Evolutionary conservation across 805 yeast species (phyloP).

Genomic region (Clavispora asparagi): DNA sequence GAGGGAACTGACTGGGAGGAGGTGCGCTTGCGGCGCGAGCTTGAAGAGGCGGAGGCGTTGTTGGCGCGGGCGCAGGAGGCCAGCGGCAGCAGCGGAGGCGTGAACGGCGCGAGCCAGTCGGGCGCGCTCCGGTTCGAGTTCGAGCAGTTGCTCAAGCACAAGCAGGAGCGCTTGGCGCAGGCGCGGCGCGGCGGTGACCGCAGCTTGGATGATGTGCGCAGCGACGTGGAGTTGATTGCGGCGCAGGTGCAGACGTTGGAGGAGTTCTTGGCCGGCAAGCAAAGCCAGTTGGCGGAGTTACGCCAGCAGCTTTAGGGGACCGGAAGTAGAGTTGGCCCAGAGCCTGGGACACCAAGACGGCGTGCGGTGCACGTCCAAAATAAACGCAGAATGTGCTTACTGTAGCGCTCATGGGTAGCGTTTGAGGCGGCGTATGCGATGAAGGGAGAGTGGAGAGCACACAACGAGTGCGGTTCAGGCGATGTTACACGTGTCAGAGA

Average conservation of each 20-base stretch:
- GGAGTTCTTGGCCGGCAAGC: conserved; percentile 58
- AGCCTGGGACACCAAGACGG: too few relatives aligned
- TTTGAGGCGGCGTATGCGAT: too few relatives aligned
- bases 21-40: conserved; percentile 73
- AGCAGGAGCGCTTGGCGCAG: conserved; percentile 50
- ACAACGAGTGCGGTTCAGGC: too few relatives aligned
- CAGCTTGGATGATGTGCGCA: conserved; percentile 48
- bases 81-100: not conserved
- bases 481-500: too few relatives aligned
- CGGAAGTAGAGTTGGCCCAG: too few relatives aligned
- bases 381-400: too few relatives aligned
- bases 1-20: conserved; percentile 92
- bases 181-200: conserved; percentile 12
- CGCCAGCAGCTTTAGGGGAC: conserved; percentile 5
- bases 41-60: conserved; percentile 67
- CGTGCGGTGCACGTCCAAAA: too few relatives aligned
- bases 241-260: conserved; percentile 72
- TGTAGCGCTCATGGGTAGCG: too few relatives aligned
- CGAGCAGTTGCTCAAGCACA: conserved; percentile 77
- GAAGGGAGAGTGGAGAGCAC: too few relatives aligned
- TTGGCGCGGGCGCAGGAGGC: conserved; percentile 45
- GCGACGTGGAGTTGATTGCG: conserved; percentile 66
- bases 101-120: conserved; percentile 11
- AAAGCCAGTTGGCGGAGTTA: conserved; percentile 45
- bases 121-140: conserved; percentile 53